A percentile compares a stretch with the other conserved stretches of the same genome.
These are phyloP conservation scores for Sugiyamaella grinbergsii DNA, from an alignment of 1,139 yeast genomes.

Conservation along the genomic window DNA sequence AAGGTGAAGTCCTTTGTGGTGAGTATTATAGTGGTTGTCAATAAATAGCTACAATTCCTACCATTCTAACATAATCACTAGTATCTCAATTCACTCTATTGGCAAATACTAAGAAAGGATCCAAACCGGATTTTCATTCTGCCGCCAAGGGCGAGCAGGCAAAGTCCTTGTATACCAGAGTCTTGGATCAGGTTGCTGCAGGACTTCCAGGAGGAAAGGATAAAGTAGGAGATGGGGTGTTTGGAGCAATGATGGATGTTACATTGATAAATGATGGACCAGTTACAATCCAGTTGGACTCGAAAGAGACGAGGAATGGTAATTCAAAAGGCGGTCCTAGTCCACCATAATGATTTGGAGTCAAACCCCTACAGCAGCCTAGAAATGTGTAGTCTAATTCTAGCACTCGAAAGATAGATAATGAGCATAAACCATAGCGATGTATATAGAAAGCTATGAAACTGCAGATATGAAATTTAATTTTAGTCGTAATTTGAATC, in stretches of 20 bases:
- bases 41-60: no score
- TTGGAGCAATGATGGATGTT: slow-evolving; percentile 98
- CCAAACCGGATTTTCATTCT: slow-evolving; percentile 89
- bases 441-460: no score
- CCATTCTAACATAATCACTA: no score
- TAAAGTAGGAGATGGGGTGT: slow-evolving; percentile 79
- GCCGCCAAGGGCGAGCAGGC: slow-evolving; percentile 86
- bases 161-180: slow-evolving; percentile 61
- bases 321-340: neutral
- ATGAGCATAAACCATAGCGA: no score
- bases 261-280: slow-evolving; percentile 83
- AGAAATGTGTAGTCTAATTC: no score
- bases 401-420: no score
- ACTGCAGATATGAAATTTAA: no score
- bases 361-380: no score
- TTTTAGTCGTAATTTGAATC: no score
- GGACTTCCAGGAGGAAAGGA: slow-evolving; percentile 54
- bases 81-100: slow-evolving; percentile 90
- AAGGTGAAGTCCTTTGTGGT: slow-evolving; percentile 60
- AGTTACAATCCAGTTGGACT: slow-evolving; percentile 71
- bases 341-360: slow-evolving; percentile 1
- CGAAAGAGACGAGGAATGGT: slow-evolving; percentile 44
- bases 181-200: slow-evolving; percentile 51
- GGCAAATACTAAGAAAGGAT: slow-evolving; percentile 82
- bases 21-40: slow-evolving; percentile 29